Base-by-base conservation (phyloP, 78 protist genomes). In the Dictyostelium brefeldianum region DNA sequence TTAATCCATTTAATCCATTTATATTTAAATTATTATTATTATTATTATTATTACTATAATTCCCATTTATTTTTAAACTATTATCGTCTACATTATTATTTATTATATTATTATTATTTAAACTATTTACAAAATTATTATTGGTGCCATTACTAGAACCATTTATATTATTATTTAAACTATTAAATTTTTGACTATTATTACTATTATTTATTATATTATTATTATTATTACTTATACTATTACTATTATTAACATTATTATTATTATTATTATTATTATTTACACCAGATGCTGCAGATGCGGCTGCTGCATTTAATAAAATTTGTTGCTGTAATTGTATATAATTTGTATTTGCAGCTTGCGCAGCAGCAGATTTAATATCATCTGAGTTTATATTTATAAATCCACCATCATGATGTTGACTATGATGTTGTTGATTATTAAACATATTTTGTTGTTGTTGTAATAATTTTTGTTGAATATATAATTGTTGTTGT, bases 131-230 rank as follows among this genome's bases (percentile, higher is more conserved):
- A 46, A 22, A 31, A 74, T 46, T 74, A 17, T 17, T 36, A 74
- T 47, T 74, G 18, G 14, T 74, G 36, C 41, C 29, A 74, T 74
- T 74, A n/a, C 41, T 74, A 22, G 41, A 31, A 77, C 65, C 56
- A 77, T 77, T 77, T 36, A 51, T 50, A 77, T 43, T 53, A 77
- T 77, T 77, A 77, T 77, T 77, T 36, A 51, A 77, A 77, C 65
- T 53, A 77, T 77, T 77, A 77, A 50, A 46, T 46, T 31, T 22
- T 74, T 41, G 53, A 53, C 56, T 77, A 75, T 36, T 75, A 75
- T 15, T 75, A 50, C 20, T 50, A 50, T 51, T 48, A 48, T 43
- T 11, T 27, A 46, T 50, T 75, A 47, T n/a, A 50, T 48, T 75
- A 31, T n/a, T 75, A 75, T 46, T 41, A 71, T 46, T 71, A 41